Base-by-base conservation (phyloP, 1,284 basidiomycete species). In the Pulveroboletus sp. region DNA sequence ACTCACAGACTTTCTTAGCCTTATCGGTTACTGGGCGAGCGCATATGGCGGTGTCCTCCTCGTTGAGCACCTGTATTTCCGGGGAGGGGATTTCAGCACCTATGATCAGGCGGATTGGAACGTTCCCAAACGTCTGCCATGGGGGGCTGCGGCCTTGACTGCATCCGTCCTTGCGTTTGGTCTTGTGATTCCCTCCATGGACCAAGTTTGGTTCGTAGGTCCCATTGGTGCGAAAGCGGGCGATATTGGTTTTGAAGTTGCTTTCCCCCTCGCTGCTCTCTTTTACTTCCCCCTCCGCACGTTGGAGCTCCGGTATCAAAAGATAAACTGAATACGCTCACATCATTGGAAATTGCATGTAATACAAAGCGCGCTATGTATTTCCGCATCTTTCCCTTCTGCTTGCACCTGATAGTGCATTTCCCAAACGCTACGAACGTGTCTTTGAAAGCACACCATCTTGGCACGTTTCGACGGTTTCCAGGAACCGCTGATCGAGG, bases 201-300 rank as follows among this genome's bases (percentile, higher is more conserved):
- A 81, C 54, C 87, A 91, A 67, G 80, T 79, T 10, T 91, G 87
- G 88, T 91, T 82, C 63, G 72, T 77, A 0, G 89, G 89, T 2
- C 88, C 88, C 4, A 82, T 91, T 44, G 89, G 83, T n/a, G 65
- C 73, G 56, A 76, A 55, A n/a, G 78, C 87, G 17, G 89, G 89
- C 1, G 89, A 91, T 69, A 83, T 91, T 57, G 89, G 87, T n/a
- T 87, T 91, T 57, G 86, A 89, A 71, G 70, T 89, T 21, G 86
- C 85, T 15, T 83, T 89, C 60, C 76, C 69, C 0, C 61, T 81
- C 12, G 78, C 80, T 7, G 76, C 68, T 12, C 19, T 87, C 17
- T 67, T 83, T 29, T 90, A 90, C 67, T 26, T 83, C 6, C 81
- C 81, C 8, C 75, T 89, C 45, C 74, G 88, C 58, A 73, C 60